These are phyloP conservation scores for Fragaria ananassa DNA, from an alignment of 306 rosid genomes.

Conservation along the genomic window DNA sequence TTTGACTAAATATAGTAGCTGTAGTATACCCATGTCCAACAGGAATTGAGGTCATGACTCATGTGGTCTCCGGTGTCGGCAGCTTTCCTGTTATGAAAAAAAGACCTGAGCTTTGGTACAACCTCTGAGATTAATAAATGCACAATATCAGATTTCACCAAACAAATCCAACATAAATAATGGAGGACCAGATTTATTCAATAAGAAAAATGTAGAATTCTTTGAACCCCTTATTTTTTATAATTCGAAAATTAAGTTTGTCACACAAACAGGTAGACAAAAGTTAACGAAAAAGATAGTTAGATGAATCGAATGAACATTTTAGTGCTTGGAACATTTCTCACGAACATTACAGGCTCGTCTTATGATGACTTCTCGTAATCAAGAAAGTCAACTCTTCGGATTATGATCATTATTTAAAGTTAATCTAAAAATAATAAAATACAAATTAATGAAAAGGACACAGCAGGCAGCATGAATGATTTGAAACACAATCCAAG, in stretches of 20 bases:
- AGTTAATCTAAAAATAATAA: not conserved
- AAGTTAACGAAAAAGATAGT: no score
- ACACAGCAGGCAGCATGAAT: not conserved
- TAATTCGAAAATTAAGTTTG: no score
- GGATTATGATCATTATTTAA: not conserved
- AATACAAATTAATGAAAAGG: not conserved
- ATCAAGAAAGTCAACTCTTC: not conserved
- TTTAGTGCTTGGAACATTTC: no score
- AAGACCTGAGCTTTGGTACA: not conserved
- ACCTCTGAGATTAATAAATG: conserved; percentile 3
- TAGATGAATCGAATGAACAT: no score
- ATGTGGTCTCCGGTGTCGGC: conserved; percentile 18
- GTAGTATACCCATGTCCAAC: not conserved
- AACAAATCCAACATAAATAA: not conserved
- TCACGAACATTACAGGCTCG: no score
- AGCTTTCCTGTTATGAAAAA: conserved; percentile 1
- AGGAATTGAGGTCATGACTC: not conserved
- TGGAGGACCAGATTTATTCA: not conserved
- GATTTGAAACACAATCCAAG: conserved; percentile 11
- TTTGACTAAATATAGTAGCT: not conserved
- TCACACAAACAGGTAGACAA: no score
- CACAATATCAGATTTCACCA: not conserved
- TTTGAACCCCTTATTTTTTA: no score
- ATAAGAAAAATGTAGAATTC: not conserved
- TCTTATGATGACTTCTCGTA: no score